Evolutionary conservation across 257 asterid genomes (phyloP).

Genomic region (Solanum chiquidenum): DNA sequence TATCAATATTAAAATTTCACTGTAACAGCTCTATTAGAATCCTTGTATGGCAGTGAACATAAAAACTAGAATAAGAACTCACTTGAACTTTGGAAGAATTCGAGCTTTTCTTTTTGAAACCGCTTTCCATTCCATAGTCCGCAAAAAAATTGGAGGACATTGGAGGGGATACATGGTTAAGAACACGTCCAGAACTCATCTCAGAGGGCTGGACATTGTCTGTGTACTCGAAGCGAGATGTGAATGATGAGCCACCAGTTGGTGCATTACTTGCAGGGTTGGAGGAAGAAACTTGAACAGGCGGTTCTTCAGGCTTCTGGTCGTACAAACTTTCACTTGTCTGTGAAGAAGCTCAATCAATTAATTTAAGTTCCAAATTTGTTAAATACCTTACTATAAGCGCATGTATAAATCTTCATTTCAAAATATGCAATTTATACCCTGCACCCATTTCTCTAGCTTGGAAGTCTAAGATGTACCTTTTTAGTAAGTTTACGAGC

Average conservation of each 20-base stretch:
- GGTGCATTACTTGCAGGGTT: conserved; percentile 40
- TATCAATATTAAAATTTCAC: background rate
- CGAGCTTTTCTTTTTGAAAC: conserved; percentile 69
- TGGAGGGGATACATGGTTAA: conserved; percentile 69
- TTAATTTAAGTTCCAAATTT: background rate
- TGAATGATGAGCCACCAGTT: conserved; percentile 32
- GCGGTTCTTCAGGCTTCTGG: conserved; percentile 83
- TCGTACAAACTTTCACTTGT: conserved; percentile 84
- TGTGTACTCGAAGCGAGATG: conserved; percentile 75
- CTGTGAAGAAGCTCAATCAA: conserved; percentile 28
- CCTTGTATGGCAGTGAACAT: background rate
- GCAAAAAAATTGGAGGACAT: conserved; percentile 54
- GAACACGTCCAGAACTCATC: conserved; percentile 49
- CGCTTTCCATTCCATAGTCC: conserved; percentile 89
- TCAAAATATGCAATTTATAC: background rate
- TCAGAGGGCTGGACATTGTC: conserved; percentile 68
- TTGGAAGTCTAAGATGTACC: conserved; percentile 27
- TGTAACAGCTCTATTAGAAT: background rate
- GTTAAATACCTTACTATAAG: background rate
- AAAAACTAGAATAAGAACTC: conserved; percentile 14
- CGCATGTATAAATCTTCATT: background rate
- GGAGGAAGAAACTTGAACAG: conserved; percentile 46
- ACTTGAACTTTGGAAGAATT: conserved; percentile 66
- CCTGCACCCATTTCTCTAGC: background rate
- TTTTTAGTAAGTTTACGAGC: conserved; percentile 83